A percentile compares a stretch with the other conserved stretches of the same genome.
Conservation (phyloP, 1,284 basidiomycete genomes). For the Apiotrichum gracile region DNA sequence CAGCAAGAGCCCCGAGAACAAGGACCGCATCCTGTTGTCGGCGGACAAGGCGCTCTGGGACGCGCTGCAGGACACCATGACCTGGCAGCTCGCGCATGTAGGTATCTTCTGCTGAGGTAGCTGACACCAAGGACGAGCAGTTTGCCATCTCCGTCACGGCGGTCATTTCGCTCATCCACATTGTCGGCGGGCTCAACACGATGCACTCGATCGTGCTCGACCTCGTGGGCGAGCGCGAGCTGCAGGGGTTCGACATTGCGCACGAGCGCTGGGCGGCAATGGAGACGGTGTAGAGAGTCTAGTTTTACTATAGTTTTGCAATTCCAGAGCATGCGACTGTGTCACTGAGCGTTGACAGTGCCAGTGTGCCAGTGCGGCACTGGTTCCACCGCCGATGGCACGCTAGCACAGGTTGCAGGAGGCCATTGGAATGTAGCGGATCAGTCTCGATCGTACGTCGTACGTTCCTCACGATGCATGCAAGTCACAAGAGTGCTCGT, state of each 20-base stretch:
- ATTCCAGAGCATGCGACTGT: no score
- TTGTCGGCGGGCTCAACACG: conserved; percentile 32
- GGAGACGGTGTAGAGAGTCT: background rate
- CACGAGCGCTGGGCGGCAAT: conserved; percentile 30
- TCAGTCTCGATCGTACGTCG: no score
- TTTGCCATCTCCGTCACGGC: conserved; percentile 40
- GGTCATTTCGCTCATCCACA: conserved; percentile 34
- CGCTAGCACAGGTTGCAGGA: no score
- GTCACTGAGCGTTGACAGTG: no score
- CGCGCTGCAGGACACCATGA: conserved; percentile 13
- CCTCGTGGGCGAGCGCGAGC: conserved; percentile 39
- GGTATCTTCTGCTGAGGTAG: background rate
- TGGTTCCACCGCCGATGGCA: no score
- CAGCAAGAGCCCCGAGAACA: background rate
- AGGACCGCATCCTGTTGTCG: background rate
- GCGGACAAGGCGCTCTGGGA: background rate
- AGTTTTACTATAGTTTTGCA: no score
- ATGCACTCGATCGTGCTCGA: conserved; percentile 31
- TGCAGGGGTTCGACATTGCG: conserved; percentile 35
- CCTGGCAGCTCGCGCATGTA: conserved; percentile 22
- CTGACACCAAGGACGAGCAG: conserved; percentile 31
- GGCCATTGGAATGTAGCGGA: no score
- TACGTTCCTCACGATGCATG: no score
- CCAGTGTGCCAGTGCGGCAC: no score
- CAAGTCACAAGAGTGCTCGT: no score